Percentiles rank a stretch among this genome's conserved stretches.
These are phyloP conservation scores for Linnemannia schmuckeri DNA, from an alignment of 192 early-diverging fungal genomes.

Conservation along the genomic window DNA sequence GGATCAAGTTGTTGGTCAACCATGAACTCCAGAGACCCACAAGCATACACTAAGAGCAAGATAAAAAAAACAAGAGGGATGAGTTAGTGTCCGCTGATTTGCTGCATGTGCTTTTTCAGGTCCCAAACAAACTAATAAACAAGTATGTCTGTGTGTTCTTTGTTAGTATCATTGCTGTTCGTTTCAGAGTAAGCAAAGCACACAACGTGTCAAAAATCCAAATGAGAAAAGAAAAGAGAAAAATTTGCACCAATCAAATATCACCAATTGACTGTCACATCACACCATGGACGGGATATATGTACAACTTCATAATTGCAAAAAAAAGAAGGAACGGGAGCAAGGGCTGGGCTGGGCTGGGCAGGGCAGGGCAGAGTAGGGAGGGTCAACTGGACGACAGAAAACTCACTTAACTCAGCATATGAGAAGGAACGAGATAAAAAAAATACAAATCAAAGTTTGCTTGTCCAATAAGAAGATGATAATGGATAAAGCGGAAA, in stretches of 20 bases:
- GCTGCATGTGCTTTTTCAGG: background rate
- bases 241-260: background rate
- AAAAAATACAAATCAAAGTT: conserved; percentile 8
- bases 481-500: background rate
- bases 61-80: background rate
- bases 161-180: background rate
- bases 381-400: too few species aligned
- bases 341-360: background rate
- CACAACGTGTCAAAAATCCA: background rate
- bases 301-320: too few species aligned
- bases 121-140: background rate
- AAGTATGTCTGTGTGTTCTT: background rate
- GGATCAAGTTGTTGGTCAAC: conserved; percentile 66
- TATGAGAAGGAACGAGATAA: too few species aligned
- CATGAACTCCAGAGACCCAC: conserved; percentile 71
- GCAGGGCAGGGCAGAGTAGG: too few species aligned
- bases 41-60: conserved; percentile 60
- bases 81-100: background rate
- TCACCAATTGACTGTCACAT: background rate
- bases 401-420: conserved; percentile 3
- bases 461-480: background rate
- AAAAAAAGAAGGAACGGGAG: background rate
- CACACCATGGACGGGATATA: background rate
- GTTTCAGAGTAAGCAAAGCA: background rate
- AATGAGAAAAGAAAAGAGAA: background rate